Conservation (phyloP, 176 grass and related monocot species). For the Juncus effusus region DNA sequence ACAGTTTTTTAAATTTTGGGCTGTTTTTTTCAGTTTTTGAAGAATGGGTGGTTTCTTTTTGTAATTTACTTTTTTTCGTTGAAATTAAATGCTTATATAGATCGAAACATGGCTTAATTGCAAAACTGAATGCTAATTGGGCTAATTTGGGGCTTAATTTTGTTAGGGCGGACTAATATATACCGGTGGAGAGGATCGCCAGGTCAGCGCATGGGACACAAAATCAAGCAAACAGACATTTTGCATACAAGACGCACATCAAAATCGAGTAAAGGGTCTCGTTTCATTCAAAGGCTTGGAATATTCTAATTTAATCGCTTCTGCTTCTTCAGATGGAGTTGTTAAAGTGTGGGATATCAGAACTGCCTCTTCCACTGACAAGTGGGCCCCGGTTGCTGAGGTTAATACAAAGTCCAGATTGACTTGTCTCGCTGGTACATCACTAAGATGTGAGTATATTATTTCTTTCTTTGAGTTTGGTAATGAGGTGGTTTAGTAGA, state of each 20-base stretch:
- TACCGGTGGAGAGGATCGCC: conserved; percentile 72
- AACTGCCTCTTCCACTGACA: conserved; percentile 45
- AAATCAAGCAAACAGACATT: conserved; percentile 61
- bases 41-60: no score
- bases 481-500: no score
- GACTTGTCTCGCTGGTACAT: conserved; percentile 84
- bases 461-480: background rate
- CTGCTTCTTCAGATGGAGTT: conserved; percentile 84
- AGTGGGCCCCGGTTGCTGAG: conserved; percentile 65
- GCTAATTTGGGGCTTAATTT: background rate
- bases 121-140: no score
- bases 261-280: conserved; percentile 77
- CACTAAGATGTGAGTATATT: conserved; percentile 66
- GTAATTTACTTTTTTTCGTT: no score
- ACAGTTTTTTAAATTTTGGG: no score
- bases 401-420: conserved; percentile 83
- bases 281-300: conserved; percentile 50
- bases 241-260: conserved; percentile 65
- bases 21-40: no score
- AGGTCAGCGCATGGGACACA: conserved; percentile 78
- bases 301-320: conserved; percentile 54
- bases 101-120: no score
- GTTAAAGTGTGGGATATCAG: conserved; percentile 84
- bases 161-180: conserved; percentile 65
- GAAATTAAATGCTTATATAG: no score